Base-by-base conservation (phyloP, 305 asterid genomes). In the Fraxinus greggii region DNA sequence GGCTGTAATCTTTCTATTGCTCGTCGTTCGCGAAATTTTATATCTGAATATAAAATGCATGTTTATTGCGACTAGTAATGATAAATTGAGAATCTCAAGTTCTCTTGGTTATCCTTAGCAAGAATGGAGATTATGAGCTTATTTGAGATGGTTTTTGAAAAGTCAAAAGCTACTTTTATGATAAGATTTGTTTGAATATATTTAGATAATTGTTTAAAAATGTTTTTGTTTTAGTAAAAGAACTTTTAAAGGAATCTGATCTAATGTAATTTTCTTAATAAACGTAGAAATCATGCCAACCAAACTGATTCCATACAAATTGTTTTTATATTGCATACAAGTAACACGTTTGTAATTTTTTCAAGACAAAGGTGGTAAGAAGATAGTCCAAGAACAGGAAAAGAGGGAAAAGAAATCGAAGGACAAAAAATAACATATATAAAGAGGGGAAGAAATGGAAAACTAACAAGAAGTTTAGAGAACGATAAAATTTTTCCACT, bases 391-490 rank as follows among this genome's bases (percentile, higher is more conserved):
- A 63, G 74, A 45, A 32, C 78, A 28, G 28, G 78, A 5, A 63
- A 31, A 42, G 29, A 12, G 24, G 42, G 56, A 72, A 26, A 38
- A 40, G 17, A 5, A 78, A 45, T 61, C 38, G 7, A 33, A 51
- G 32, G 61, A 48, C 8, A 5, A 33, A 76, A 54, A 79, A 36
- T 15, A 0, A 15, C 32, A 59, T 40, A 32, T 42, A 45, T 65
- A 56, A 82, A 82, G 72, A 15, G 23, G 38, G 32, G 24, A 45
- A 23, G 12, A 73, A 29, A 36, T 40, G 78, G 36, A 28, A 79
- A 31, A 77, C 0, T n/a, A 23, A 32, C 15, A 35, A 67, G 51
- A 56, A 84, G 63, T 78, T 81, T 85, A 67, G 13, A 38, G 40
- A 54, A 63, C 36, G 1, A 65, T 35, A 65, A 19, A 28, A 75